phyloP scores from a whole-genome alignment of 352 stramenopile species.

The Phytopythium chamaehyphon region DNA sequence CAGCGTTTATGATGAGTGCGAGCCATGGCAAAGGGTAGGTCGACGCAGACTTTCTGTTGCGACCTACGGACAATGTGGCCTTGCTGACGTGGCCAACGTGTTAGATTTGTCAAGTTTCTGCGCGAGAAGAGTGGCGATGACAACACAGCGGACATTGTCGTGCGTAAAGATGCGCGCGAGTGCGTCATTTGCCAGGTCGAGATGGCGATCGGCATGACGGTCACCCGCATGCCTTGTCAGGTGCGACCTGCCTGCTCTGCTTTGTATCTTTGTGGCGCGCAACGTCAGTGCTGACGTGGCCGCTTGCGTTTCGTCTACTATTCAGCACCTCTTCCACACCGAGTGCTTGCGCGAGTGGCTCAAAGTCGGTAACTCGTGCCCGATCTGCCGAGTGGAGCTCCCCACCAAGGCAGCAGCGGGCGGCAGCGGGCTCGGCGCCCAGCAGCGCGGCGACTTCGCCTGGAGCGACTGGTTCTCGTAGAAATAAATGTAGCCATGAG shows the following conservation, averaged over 20 bases:
- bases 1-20: conserved; percentile 74
- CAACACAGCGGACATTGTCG: conserved; percentile 38
- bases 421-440: conserved; percentile 23
- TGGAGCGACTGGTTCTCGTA: conserved; percentile 83
- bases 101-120: conserved; percentile 64
- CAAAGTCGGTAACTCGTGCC: conserved; percentile 80
- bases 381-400: conserved; percentile 78
- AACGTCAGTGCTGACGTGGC: conserved; percentile 4
- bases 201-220: conserved; percentile 59
- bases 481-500: neutral
- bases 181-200: conserved; percentile 83
- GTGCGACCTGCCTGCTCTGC: conserved; percentile 13
- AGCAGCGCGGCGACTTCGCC: conserved; percentile 49
- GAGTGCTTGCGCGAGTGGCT: conserved; percentile 76
- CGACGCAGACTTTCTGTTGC: too few species aligned
- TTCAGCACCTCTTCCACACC: conserved; percentile 84
- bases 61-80: too few species aligned
- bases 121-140: conserved; percentile 19
- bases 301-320: conserved; percentile 7
- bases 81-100: neutral
- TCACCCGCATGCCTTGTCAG: conserved; percentile 72
- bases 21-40: conserved; percentile 61
- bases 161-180: conserved; percentile 65
- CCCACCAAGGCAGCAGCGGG: conserved; percentile 36
- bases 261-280: too few species aligned